Evolutionary conservation across 768 basidiomycete genomes (phyloP).

Genomic region (Ephemerocybe angulata): DNA sequence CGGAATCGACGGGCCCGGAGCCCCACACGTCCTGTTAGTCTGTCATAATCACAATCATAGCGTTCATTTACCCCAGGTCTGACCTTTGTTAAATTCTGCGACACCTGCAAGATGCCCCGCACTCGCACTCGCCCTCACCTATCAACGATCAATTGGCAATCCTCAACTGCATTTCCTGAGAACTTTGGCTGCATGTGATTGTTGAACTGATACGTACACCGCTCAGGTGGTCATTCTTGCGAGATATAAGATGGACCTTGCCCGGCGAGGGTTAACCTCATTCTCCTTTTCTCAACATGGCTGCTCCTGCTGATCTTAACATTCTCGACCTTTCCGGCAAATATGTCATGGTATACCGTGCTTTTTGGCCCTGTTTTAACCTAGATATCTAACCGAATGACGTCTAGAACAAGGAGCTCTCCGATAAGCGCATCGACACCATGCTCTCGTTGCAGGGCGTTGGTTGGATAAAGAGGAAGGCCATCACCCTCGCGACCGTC

Average conservation of each 20-base stretch:
- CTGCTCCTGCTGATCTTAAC: constrained; percentile 57
- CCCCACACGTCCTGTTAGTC: no score
- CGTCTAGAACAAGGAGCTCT: constrained; percentile 63
- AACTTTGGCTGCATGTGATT: constrained; percentile 18
- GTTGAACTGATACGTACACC: no score
- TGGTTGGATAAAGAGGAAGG: constrained; percentile 65
- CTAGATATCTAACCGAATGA: background rate
- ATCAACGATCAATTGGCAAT: no score
- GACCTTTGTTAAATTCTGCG: no score
- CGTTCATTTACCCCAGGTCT: no score
- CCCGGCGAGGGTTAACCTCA: background rate
- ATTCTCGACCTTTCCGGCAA: constrained; percentile 60
- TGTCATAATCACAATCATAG: no score
- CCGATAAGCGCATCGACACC: constrained; percentile 51
- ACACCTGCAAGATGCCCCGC: no score
- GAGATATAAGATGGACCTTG: no score
- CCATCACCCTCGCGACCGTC: constrained; percentile 53
- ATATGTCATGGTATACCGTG: constrained; percentile 55
- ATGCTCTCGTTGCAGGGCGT: constrained; percentile 72
- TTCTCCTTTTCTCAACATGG: constrained; percentile 42
- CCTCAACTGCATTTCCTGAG: no score
- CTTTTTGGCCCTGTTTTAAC: background rate
- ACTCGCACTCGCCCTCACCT: no score
- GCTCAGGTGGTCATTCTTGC: no score
- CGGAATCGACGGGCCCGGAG: no score